Percentiles rank a stretch among this genome's conserved stretches.
These are phyloP conservation scores for Trichoderma sp. DNA, from an alignment of 2,329 filamentous ascomycete species.

Conservation along the genomic window DNA sequence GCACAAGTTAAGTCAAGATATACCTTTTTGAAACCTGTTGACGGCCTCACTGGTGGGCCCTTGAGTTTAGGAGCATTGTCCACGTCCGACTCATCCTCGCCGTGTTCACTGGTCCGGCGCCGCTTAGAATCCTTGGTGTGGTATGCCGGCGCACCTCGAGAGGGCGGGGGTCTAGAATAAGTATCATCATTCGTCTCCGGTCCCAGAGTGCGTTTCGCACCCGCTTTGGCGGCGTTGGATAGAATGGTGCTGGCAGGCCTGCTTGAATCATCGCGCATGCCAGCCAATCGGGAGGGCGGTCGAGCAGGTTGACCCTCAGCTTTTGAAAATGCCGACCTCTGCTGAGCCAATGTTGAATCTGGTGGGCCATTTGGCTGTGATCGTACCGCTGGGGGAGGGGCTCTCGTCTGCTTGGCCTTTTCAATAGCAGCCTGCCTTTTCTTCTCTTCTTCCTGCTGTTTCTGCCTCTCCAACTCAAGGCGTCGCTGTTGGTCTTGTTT, in stretches of 20 bases:
- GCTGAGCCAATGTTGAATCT: slow-evolving; percentile 43
- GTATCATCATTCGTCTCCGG: slow-evolving; percentile 60
- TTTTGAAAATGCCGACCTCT: slow-evolving; percentile 33
- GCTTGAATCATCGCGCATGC: slow-evolving; percentile 58
- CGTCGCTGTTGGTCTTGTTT: slow-evolving; percentile 60
- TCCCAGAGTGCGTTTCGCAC: slow-evolving; percentile 72
- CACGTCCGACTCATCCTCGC: slow-evolving; percentile 63
- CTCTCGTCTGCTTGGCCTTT: slow-evolving; percentile 64
- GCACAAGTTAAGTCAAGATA: slow-evolving; percentile 22
- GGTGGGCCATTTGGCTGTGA: slow-evolving; percentile 55
- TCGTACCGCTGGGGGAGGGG: slow-evolving; percentile 61
- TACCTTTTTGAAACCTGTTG: slow-evolving; percentile 69
- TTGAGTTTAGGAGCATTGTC: slow-evolving; percentile 65
- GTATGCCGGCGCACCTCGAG: slow-evolving; percentile 61
- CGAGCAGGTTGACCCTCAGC: slow-evolving; percentile 41
- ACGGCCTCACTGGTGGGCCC: slow-evolving; percentile 82
- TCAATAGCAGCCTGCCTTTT: slow-evolving; percentile 66
- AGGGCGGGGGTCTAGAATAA: slow-evolving; percentile 45
- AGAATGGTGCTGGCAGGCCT: slow-evolving; percentile 62
- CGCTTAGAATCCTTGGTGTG: slow-evolving; percentile 75
- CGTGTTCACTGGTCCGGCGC: slow-evolving; percentile 72
- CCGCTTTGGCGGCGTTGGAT: slow-evolving; percentile 62
- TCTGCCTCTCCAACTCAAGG: slow-evolving; percentile 63
- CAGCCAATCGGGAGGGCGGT: slow-evolving; percentile 60
- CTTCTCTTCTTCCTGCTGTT: slow-evolving; percentile 65